Conservation (phyloP, 129 eudicot genomes). For the Chrysanthemum lavandulifolium region DNA sequence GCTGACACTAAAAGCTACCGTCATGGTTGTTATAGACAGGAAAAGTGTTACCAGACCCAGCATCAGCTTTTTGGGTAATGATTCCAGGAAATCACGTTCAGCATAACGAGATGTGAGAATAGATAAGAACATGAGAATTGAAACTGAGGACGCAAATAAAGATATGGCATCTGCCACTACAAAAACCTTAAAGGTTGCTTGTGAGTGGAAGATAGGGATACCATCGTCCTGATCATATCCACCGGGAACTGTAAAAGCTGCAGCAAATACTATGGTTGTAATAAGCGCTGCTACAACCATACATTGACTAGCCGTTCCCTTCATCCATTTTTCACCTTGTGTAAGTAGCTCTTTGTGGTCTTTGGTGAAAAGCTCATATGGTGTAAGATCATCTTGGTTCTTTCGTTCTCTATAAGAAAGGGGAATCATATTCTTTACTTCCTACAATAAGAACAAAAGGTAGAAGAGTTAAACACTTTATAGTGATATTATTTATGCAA, state of each 20-base stretch:
- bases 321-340: conserved; percentile 18
- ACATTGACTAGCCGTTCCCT: conserved; percentile 14
- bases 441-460: no score
- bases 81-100: conserved; percentile 23
- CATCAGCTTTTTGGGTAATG: conserved; percentile 23
- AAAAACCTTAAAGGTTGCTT: background rate
- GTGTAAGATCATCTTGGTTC: conserved; percentile 13
- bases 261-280: conserved; percentile 28
- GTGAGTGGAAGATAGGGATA: background rate
- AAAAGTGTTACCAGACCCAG: no score
- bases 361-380: conserved; percentile 12
- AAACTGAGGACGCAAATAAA: background rate
- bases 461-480: no score
- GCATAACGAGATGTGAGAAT: conserved; percentile 26
- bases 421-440: no score
- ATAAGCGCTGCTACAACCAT: conserved; percentile 25
- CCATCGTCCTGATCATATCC: conserved; percentile 19
- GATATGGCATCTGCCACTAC: conserved; percentile 20
- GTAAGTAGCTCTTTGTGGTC: conserved; percentile 15
- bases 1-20: no score
- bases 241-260: conserved; percentile 31
- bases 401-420: background rate
- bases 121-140: conserved; percentile 23
- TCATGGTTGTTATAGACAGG: no score
- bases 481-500: no score